Evolutionary conservation across 177 flowering plant genomes (phyloP), one percentile per base, ranked within the genome.

Genomic region (Vitis hybrid): DNA sequence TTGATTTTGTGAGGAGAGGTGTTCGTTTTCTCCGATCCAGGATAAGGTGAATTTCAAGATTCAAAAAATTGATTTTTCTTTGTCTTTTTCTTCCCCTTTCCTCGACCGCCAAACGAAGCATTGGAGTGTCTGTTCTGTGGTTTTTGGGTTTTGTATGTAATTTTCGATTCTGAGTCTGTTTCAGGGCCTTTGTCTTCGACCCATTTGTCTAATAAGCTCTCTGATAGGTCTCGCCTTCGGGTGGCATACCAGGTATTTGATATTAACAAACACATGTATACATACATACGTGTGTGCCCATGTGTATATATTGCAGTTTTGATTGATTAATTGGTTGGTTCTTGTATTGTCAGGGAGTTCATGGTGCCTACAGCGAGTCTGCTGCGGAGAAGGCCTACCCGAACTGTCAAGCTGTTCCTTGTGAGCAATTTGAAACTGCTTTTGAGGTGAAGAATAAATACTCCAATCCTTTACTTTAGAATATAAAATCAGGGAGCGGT

Each of bases 311-410:
- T n/a, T 69, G 61, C 3, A 52, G 18, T 69, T 41, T 54, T 64
- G 21, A 15, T 63, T 68, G 10, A 6, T 54, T 65, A n/a, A 17
- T 24, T 48, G n/a, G 32, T 52, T 32, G 55, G 58, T 51, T 57
- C 15, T 14, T 58, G 53, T 32, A 55, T 14, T 68, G 78, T 41
- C 66, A 94, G 99, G 99, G 99, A 49, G 89, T 86, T 76, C 85
- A 78, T 27, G 99, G 99, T 21, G 99, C 99, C 0, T 92, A 85
- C 75, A 94, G 99, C 74, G 99, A 94, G 72, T 84, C 90, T 4
- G 97, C 97, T 4, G 99, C 99, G 0, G 83, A 84, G 76, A 94
- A 90, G 78, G 98, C 98, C 0, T 94, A 92, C 62, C 97, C 99
- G 3, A 86, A 88, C 73, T 94, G 99, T 54, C 90, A 92, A 85